Evolutionary conservation across 345 rosid genomes (phyloP).

Genomic region (Linum tenue): DNA sequence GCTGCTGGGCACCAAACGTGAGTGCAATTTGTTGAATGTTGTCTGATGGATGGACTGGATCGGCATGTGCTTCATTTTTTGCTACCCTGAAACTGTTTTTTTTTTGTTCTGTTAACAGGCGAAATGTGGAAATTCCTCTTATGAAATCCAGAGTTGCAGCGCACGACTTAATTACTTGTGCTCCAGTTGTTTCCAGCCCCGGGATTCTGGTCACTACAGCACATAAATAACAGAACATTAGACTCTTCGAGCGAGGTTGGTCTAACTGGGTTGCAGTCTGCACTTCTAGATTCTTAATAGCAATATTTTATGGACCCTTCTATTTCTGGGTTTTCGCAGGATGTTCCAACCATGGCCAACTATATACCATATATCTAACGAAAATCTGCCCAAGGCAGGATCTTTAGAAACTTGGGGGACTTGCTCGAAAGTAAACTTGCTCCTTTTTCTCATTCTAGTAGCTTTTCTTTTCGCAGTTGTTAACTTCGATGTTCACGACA

Average conservation of each 20-base stretch:
- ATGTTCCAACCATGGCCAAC: constrained; percentile 22
- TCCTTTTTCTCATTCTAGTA: too few relatives aligned
- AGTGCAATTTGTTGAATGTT: constrained; percentile 16
- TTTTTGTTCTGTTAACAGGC: constrained; percentile 30
- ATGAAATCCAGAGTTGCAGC: constrained; percentile 63
- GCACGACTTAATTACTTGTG: constrained; percentile 77
- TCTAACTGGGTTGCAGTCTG: background rate
- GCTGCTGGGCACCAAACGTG: constrained; percentile 85
- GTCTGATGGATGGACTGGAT: constrained; percentile 4
- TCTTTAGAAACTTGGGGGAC: too few relatives aligned
- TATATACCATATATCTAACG: constrained; percentile 45
- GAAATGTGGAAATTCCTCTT: constrained; percentile 73
- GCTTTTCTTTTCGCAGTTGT: too few relatives aligned
- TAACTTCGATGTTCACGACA: too few relatives aligned
- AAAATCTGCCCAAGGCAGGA: constrained; percentile 89
- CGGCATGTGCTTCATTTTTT: background rate
- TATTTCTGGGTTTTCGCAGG: constrained; percentile 26
- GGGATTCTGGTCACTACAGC: constrained; percentile 58
- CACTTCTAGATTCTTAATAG: background rate
- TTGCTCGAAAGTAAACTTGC: too few relatives aligned
- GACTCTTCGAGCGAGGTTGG: constrained; percentile 44
- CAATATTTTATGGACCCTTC: background rate
- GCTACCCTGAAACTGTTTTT: background rate
- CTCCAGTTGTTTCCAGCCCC: constrained; percentile 93
- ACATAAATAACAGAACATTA: constrained; percentile 11